These are phyloP conservation scores for Populus euphratica DNA, from an alignment of 345 rosid genomes.

Conservation along the genomic window DNA sequence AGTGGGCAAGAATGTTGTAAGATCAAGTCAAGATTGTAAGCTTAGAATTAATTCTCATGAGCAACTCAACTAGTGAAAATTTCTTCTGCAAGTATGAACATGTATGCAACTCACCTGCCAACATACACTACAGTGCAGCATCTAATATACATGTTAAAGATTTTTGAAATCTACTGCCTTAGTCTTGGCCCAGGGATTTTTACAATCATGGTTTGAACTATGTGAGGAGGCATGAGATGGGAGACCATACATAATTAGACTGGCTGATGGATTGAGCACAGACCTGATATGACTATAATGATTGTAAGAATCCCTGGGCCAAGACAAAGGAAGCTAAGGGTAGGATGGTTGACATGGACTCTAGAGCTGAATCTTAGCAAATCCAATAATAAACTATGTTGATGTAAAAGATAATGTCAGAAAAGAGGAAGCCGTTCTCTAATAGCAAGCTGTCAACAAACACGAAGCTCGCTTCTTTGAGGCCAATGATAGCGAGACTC, in stretches of 20 bases:
- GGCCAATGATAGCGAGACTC: not conserved
- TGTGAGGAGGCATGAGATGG: not conserved
- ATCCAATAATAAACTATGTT: not conserved
- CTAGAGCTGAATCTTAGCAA: not conserved
- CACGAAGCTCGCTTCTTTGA: not conserved
- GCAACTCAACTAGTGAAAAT: not conserved
- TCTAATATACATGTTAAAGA: not conserved
- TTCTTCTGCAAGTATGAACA: not conserved
- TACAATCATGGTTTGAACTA: not conserved
- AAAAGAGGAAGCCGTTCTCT: not conserved
- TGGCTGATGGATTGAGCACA: not conserved
- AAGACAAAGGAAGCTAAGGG: not conserved
- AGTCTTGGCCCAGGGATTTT: not conserved
- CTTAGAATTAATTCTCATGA: not conserved
- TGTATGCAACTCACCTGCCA: not conserved
- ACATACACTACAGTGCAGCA: not conserved
- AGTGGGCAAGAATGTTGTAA: not conserved
- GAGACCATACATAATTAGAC: not conserved
- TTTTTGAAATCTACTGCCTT: not conserved
- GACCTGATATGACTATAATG: not conserved
- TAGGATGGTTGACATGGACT: not conserved
- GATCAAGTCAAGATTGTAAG: not conserved
- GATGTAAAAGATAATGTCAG: not conserved
- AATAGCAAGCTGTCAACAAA: not conserved
- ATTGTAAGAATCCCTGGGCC: not conserved